These are phyloP conservation scores for Schizophyllum amplum DNA, from an alignment of 1,284 basidiomycete genomes.

Conservation along the genomic window DNA sequence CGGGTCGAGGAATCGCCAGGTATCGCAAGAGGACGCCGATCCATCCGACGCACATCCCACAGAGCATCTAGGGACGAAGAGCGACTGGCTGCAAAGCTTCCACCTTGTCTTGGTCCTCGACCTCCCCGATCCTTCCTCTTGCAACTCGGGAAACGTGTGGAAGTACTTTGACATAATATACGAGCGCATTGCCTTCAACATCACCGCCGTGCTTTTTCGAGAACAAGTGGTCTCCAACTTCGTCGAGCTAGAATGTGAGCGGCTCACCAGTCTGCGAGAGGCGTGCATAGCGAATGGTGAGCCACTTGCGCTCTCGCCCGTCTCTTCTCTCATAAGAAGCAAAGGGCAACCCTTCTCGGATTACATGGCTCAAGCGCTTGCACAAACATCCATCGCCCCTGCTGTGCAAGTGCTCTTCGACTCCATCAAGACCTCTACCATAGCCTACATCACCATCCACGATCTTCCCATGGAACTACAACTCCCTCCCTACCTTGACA, in stretches of 20 bases:
- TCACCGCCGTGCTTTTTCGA: constrained; percentile 83
- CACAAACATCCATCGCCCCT: constrained; percentile 61
- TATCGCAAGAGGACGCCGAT: constrained; percentile 20
- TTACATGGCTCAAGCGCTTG: constrained; percentile 53
- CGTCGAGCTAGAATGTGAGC: constrained; percentile 71
- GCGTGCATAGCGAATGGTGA: constrained; percentile 53
- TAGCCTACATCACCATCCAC: constrained; percentile 70
- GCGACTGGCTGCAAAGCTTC: constrained; percentile 70
- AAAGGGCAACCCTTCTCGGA: constrained; percentile 48
- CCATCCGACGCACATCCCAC: constrained; percentile 11
- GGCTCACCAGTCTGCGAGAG: constrained; percentile 62
- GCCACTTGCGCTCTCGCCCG: constrained; percentile 2
- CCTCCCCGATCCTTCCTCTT: constrained; percentile 81
- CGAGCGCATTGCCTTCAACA: constrained; percentile 78
- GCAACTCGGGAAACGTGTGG: constrained; percentile 63
- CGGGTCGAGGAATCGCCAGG: constrained; percentile 20
- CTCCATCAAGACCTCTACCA: constrained; percentile 60
- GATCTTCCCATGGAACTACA: constrained; percentile 74
- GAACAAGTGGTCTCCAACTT: constrained; percentile 81
- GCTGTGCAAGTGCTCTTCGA: constrained; percentile 72
- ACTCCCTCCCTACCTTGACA: constrained; percentile 71
- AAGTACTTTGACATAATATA: constrained; percentile 83
- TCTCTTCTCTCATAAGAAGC: background rate
- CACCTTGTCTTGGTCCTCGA: constrained; percentile 87
- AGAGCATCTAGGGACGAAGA: constrained; percentile 7